These are phyloP conservation scores for Parmelia sp. DNA, from an alignment of 495 filamentous ascomycete genomes.

Conservation along the genomic window DNA sequence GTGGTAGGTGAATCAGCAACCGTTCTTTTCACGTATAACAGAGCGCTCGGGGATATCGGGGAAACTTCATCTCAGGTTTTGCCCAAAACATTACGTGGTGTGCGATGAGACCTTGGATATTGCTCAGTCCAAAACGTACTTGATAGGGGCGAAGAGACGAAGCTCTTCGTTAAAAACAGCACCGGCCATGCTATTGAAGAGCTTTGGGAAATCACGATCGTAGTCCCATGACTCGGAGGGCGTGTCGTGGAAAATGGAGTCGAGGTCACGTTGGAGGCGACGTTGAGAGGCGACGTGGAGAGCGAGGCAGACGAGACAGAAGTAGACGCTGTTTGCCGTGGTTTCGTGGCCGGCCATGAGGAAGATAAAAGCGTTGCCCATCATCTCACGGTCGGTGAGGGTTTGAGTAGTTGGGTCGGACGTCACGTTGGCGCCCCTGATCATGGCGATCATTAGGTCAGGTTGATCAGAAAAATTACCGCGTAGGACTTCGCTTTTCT, in stretches of 20 bases:
- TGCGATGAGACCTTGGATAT: no score
- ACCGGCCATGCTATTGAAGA: slow-evolving; percentile 56
- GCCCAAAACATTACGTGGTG: neutral
- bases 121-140: neutral
- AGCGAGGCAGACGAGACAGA: slow-evolving; percentile 54
- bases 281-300: slow-evolving; percentile 51
- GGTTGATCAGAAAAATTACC: slow-evolving; percentile 47
- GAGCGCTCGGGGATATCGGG: neutral
- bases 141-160: slow-evolving; percentile 55
- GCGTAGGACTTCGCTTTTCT: slow-evolving; percentile 42
- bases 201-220: slow-evolving; percentile 47
- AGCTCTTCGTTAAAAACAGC: slow-evolving; percentile 65
- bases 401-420: slow-evolving; percentile 27
- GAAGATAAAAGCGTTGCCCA: slow-evolving; percentile 67
- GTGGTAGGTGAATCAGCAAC: neutral
- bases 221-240: slow-evolving; percentile 56
- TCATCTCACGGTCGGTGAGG: slow-evolving; percentile 52
- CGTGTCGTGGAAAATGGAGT: slow-evolving; percentile 45
- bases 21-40: neutral
- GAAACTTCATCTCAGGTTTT: neutral
- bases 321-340: slow-evolving; percentile 61
- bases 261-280: slow-evolving; percentile 55
- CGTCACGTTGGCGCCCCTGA: slow-evolving; percentile 36
- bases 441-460: slow-evolving; percentile 59
- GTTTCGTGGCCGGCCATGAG: slow-evolving; percentile 69